Conservation (phyloP, 2,329 filamentous ascomycete species). For the Metarhizium humberi region DNA sequence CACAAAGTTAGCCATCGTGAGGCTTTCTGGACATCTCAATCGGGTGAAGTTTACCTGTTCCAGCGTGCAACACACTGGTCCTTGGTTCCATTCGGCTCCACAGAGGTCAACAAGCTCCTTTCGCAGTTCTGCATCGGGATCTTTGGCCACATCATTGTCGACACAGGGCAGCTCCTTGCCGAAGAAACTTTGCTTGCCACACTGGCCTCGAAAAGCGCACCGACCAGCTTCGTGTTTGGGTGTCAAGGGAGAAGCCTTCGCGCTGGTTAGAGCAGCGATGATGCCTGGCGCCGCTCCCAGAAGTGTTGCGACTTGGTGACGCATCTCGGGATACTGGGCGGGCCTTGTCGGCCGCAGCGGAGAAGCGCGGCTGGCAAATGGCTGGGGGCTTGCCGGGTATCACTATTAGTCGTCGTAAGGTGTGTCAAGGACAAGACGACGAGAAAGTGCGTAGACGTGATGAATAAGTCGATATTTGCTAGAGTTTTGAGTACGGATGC, state of each 20-base stretch:
- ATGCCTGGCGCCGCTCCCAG: slow-evolving; percentile 22
- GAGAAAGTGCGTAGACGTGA: not conserved
- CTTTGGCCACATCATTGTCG: slow-evolving; percentile 74
- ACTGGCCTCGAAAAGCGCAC: slow-evolving; percentile 85
- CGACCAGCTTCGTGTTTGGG: slow-evolving; percentile 75
- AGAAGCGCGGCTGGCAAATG: not conserved
- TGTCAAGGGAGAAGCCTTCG: slow-evolving; percentile 26
- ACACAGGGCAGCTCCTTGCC: slow-evolving; percentile 84
- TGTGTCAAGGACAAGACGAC: not conserved
- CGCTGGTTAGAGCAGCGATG: slow-evolving; percentile 13
- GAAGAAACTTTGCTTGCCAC: slow-evolving; percentile 85
- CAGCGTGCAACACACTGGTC: slow-evolving; percentile 74
- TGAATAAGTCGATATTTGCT: not conserved
- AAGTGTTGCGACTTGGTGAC: slow-evolving; percentile 20
- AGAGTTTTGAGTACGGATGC: no score
- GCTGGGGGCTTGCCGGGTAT: not conserved
- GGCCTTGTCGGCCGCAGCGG: slow-evolving; percentile 4
- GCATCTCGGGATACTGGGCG: slow-evolving; percentile 16
- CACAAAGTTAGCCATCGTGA: not conserved
- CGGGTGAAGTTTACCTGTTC: slow-evolving; percentile 52
- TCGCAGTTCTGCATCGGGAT: slow-evolving; percentile 62
- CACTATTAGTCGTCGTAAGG: not conserved
- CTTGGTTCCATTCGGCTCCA: slow-evolving; percentile 75
- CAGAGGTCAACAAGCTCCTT: slow-evolving; percentile 77
- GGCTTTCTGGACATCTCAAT: not conserved